A percentile compares a stretch with the other conserved stretches of the same genome.
Evolutionary conservation across 805 yeast genomes (phyloP).

Genomic region (Kluyveromyces wickerhamii): DNA sequence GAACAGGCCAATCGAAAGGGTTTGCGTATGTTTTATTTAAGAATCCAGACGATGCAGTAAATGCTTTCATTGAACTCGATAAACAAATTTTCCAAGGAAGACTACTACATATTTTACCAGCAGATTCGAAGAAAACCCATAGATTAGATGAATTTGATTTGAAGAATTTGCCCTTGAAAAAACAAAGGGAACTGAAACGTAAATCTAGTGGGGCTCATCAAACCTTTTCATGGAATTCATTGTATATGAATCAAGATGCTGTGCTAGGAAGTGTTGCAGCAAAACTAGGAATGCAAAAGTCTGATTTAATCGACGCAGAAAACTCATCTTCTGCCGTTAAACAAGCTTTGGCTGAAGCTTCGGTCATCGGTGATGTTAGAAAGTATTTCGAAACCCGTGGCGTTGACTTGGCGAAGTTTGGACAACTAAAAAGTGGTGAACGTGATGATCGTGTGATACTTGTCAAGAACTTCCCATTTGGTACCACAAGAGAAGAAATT

Average conservation of each 20-base stretch:
- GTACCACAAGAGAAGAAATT: constrained; percentile 72
- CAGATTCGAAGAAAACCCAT: constrained; percentile 72
- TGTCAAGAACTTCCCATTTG: constrained; percentile 86
- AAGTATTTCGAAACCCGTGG: constrained; percentile 79
- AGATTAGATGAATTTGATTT: constrained; percentile 84
- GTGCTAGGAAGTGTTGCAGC: constrained; percentile 84
- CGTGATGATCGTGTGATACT: constrained; percentile 74
- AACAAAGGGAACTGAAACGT: constrained; percentile 76
- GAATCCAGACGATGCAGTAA: constrained; percentile 63
- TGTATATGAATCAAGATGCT: constrained; percentile 85
- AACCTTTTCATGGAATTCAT: constrained; percentile 92
- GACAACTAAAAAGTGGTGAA: constrained; percentile 39
- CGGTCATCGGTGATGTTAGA: constrained; percentile 86
- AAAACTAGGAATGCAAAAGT: constrained; percentile 72
- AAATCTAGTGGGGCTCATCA: constrained; percentile 78
- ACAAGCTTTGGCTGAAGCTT: constrained; percentile 96
- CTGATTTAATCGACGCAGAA: constrained; percentile 81
- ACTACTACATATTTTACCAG: constrained; percentile 81
- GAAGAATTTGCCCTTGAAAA: constrained; percentile 84
- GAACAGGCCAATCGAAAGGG: constrained; percentile 88
- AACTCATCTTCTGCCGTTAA: constrained; percentile 85
- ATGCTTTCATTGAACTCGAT: constrained; percentile 68
- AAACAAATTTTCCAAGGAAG: constrained; percentile 93
- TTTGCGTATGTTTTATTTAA: constrained; percentile 76
- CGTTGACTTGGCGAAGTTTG: constrained; percentile 71